Conservation (phyloP, 345 rosid species). For the Salix dunnii region DNA sequence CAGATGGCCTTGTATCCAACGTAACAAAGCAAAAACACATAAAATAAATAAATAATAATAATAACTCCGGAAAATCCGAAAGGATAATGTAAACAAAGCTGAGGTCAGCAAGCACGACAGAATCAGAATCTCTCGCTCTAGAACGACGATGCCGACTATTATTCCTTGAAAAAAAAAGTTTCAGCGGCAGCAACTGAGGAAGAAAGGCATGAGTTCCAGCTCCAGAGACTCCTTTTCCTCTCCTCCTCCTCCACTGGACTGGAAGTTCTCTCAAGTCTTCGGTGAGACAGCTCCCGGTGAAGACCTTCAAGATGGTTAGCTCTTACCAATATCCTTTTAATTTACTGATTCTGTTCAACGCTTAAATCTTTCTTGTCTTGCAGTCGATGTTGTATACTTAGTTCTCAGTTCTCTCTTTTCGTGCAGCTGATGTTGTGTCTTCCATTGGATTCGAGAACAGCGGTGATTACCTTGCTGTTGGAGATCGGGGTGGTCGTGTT, state of each 20-base stretch:
- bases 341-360: background rate
- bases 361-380: background rate
- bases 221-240: constrained; percentile 18
- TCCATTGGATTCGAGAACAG: constrained; percentile 52
- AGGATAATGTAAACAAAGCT: constrained; percentile 10
- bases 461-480: constrained; percentile 59
- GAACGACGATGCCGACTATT: too few species aligned
- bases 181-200: background rate
- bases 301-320: constrained; percentile 50
- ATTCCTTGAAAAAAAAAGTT: too few species aligned
- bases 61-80: background rate
- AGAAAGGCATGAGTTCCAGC: constrained; percentile 24
- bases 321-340: background rate
- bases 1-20: too few species aligned
- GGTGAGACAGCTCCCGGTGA: constrained; percentile 47
- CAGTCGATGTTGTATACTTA: constrained; percentile 46
- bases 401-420: background rate
- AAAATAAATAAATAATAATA: background rate
- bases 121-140: constrained; percentile 3
- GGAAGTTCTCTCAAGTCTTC: constrained; percentile 64
- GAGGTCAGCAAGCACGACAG: background rate
- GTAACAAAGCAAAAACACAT: too few species aligned
- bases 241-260: constrained; percentile 24
- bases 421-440: constrained; percentile 47
- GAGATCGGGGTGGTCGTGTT: constrained; percentile 64